Evolutionary conservation across 495 filamentous ascomycete species (phyloP), one percentile per base, ranked within the genome.

Genomic region (Penicillium simplicissimum): DNA sequence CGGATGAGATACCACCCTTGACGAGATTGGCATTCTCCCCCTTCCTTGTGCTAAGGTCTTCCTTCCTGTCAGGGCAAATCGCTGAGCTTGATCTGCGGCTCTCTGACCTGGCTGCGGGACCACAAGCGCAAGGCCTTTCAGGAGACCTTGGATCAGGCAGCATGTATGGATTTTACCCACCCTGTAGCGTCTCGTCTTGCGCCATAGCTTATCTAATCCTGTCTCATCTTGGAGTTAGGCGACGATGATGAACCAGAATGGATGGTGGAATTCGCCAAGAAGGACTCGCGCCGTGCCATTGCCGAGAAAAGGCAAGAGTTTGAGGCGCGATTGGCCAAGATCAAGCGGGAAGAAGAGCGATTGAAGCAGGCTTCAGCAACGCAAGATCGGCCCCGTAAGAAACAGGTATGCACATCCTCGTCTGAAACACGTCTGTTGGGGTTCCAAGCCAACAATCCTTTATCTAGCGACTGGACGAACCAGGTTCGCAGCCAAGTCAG

Each of bases 31-130:
- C 21, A 42, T 10, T 21, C 10, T 15, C n/a, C 23, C 25, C 36
- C 48, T 10, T 23, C 8, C 17, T 36, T 33, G 45, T 21, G 15
- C 57, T 69, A 61, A 62, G 57, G 53, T 57, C 49, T 53, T 15
- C 17, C 36, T 21, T 11, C 48, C 36, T 2, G 10, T 10, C 58
- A 94, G 88, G 93, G 95, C n/a, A 98, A 98, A 85, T 97, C 96
- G 3, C 73, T 98, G 17, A 98, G 95, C 68, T 79, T 98, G 21
- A 96, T 98, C 63, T 98, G 95, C 76, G 88, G 87, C 54, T 86
- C 95, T 36, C 76, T 98, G 63, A 97, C 95, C 1, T 98, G 95
- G 96, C 80, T 98, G 9, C 89, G 95, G 48, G 86, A 92, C 64
- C 85, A 92, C 74, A 94, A 96, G 74, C 84, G 85, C 36, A 81